A percentile compares a stretch with the other conserved stretches of the same genome.
These are phyloP conservation scores for Chrysanthemum seticuspe DNA, from an alignment of 129 eudicot genomes.

Conservation along the genomic window DNA sequence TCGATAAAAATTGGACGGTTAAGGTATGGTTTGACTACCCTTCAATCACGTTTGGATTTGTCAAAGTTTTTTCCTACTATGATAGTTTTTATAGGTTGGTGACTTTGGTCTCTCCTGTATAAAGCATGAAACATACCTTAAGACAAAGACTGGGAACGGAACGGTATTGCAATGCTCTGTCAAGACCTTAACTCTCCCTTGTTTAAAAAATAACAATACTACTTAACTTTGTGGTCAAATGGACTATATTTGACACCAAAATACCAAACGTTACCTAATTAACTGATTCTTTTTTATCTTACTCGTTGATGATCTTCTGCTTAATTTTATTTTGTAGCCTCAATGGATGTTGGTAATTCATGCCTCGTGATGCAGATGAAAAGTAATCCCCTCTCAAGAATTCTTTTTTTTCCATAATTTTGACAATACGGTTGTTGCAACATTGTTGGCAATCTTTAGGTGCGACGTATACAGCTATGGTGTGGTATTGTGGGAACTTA, in stretches of 20 bases:
- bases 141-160: conserved; percentile 73
- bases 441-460: conserved; percentile 35
- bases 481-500: conserved; percentile 80
- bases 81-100: conserved; percentile 57
- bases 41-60: not conserved
- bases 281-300: not conserved
- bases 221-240: not conserved
- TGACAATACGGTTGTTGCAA: not conserved
- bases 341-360: no score
- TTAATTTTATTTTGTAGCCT: conserved; percentile 50
- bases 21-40: conserved; percentile 47
- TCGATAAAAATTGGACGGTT: conserved; percentile 83
- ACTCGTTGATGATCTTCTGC: not conserved
- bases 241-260: conserved; percentile 47
- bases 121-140: conserved; percentile 59
- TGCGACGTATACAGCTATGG: conserved; percentile 79
- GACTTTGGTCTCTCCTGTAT: conserved; percentile 84
- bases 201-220: not conserved
- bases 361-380: conserved; percentile 75
- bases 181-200: not conserved
- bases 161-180: conserved; percentile 51
- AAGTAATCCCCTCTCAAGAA: conserved; percentile 38
- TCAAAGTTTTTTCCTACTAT: not conserved
- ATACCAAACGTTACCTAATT: not conserved
- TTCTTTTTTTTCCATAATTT: not conserved